Evolutionary conservation across 768 basidiomycete species (phyloP), one percentile per base, ranked within the genome.

Genomic region (Boletales sp.): DNA sequence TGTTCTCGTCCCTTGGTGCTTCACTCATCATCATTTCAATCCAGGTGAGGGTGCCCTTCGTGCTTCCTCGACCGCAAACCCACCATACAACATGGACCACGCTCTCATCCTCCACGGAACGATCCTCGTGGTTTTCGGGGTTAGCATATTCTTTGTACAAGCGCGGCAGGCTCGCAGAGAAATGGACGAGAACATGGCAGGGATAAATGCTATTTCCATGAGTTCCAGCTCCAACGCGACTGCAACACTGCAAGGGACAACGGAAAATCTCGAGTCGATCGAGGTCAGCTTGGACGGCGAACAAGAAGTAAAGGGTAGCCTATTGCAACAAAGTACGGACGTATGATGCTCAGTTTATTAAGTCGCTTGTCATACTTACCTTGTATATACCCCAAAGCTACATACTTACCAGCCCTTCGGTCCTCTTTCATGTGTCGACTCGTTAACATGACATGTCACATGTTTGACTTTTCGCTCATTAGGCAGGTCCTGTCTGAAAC

Each of bases 61-160:
- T 40, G 86, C 78, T 11, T 71, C 79, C 4, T 57, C 73, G 11
- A 65, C 75, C 34, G 87, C 83, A 14, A 64, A 75, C 41, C 90
- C 89, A 1, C 89, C 90, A 1, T 69, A 80, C 30, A 87, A 88
- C 66, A 88, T 93, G 87, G 79, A 66, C 32, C 70, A 73, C 11
- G 79, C 81, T 4, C 68, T 88, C 38, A 81, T 92, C 25, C 80
- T 93, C 61, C 80, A 85, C 25, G 88, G 81, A 3, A 64, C 70
- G 0, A 56, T 83, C 38, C 71, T 81, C 4, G 55, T 78, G 50
- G 66, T 54, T 2, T 61, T 73, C 11, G 70, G 73, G 32, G 47
- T 61, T 9, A 49, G 70, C 7, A 62, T 86, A 1, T 77, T 84
- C 58, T 69, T 83, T 39, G 47, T 87, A 28, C 72, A 69, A 25